Evolutionary conservation across 371 early-diverging fungal species (phyloP).

Genomic region (Catenaria anguillulae): DNA sequence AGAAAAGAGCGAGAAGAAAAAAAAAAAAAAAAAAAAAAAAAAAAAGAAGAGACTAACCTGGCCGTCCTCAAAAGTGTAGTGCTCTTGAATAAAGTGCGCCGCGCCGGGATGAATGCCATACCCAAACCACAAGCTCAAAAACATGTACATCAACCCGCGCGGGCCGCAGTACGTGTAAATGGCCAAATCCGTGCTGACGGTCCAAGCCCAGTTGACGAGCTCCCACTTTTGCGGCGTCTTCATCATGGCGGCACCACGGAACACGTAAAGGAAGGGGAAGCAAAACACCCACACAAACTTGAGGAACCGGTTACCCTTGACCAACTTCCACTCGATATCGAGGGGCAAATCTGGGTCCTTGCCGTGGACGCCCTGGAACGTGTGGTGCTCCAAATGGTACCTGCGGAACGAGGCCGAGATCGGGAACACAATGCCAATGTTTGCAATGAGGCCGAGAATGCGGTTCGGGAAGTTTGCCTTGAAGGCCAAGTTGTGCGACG

Average conservation of each 20-base stretch:
- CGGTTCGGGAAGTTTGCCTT: conserved; percentile 56
- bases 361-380: conserved; percentile 88
- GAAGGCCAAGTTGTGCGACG: conserved; percentile 66
- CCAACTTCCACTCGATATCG: conserved; percentile 64
- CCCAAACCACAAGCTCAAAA: conserved; percentile 68
- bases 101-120: conserved; percentile 89
- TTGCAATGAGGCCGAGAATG: conserved; percentile 63
- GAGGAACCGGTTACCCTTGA: conserved; percentile 51
- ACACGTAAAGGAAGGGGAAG: conserved; percentile 81
- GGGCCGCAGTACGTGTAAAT: conserved; percentile 46
- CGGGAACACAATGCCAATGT: conserved; percentile 64
- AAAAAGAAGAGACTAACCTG: too few relatives aligned
- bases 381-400: conserved; percentile 93
- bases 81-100: conserved; percentile 94
- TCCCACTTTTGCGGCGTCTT: conserved; percentile 66
- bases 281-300: conserved; percentile 71
- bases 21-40: too few relatives aligned
- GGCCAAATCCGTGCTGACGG: conserved; percentile 39
- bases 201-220: conserved; percentile 51
- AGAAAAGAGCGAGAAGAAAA: too few relatives aligned
- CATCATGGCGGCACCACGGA: conserved; percentile 65
- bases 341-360: conserved; percentile 90
- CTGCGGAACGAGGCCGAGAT: conserved; percentile 72
- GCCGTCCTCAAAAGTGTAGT: conserved; percentile 87
- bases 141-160: conserved; percentile 55